A percentile compares a stretch with the other conserved stretches of the same genome.
phyloP scores from a whole-genome alignment of 495 filamentous ascomycete genomes.

The Talaromyces proteolyticus region DNA sequence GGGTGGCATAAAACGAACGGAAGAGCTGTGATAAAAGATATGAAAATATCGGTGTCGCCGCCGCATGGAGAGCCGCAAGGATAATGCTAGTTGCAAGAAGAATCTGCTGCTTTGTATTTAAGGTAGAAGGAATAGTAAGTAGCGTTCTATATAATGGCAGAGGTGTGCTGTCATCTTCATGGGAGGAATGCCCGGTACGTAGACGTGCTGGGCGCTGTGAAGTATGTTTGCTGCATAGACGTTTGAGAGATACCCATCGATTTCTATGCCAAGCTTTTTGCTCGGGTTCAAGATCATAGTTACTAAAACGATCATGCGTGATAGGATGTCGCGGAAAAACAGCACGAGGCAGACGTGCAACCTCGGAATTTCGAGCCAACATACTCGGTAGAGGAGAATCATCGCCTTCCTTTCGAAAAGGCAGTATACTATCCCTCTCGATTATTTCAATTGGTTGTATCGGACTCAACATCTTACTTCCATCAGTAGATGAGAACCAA shows the following conservation, averaged over 20 bases:
- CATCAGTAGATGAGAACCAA: neutral
- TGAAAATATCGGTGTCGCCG: constrained; percentile 70
- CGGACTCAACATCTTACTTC: neutral
- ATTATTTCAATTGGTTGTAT: neutral
- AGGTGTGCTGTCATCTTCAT: neutral
- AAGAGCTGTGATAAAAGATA: constrained; percentile 73
- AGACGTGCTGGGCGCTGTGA: no score
- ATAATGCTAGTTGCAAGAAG: constrained; percentile 54
- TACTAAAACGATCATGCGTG: neutral
- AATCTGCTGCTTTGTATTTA: constrained; percentile 44
- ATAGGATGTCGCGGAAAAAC: neutral
- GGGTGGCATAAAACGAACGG: constrained; percentile 54
- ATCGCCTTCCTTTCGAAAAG: neutral
- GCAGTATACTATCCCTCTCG: neutral
- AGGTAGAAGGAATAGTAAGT: constrained; percentile 63
- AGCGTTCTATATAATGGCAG: constrained; percentile 45
- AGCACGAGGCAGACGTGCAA: neutral
- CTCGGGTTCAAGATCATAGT: neutral
- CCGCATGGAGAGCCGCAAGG: constrained; percentile 46
- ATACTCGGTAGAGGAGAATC: neutral
- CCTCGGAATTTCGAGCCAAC: neutral
- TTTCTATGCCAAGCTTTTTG: neutral
- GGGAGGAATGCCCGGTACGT: no score
- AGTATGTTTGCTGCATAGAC: neutral
- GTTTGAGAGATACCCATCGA: constrained; percentile 28